Evolutionary conservation across 139 green algal genomes (phyloP).

Genomic region (Coelastrella sp.): DNA sequence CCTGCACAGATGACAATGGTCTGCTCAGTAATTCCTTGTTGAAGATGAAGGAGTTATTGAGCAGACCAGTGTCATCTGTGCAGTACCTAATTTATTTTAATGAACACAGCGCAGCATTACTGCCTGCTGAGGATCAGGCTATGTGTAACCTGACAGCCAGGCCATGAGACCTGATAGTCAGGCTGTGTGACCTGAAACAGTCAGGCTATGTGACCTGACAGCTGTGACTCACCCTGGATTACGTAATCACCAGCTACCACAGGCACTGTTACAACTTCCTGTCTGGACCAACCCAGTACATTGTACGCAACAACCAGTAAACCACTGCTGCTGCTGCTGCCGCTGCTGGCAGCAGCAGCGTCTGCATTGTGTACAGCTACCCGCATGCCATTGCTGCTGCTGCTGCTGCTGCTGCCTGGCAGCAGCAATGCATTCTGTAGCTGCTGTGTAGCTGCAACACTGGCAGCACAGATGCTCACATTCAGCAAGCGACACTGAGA

Average conservation of each 20-base stretch:
- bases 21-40: too few species aligned
- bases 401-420: constrained; percentile 1
- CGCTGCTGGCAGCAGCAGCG: background rate
- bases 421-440: background rate
- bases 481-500: constrained; percentile 46
- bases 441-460: constrained; percentile 51
- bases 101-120: too few species aligned
- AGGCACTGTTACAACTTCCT: constrained; percentile 72
- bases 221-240: constrained; percentile 1
- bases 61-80: too few species aligned
- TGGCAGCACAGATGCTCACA: constrained; percentile 64
- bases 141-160: too few species aligned
- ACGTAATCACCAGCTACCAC: constrained; percentile 43
- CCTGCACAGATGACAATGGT: too few species aligned
- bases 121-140: too few species aligned
- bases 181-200: background rate
- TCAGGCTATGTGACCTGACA: background rate
- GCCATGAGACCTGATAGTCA: too few species aligned
- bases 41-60: too few species aligned
- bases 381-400: background rate
- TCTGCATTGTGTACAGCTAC: background rate
- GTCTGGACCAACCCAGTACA: constrained; percentile 71
- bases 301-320: constrained; percentile 86
- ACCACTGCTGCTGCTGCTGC: constrained; percentile 9
- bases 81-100: too few species aligned